Base-by-base conservation (phyloP, 441 rosid genomes). In the Populus trichocarpa region DNA sequence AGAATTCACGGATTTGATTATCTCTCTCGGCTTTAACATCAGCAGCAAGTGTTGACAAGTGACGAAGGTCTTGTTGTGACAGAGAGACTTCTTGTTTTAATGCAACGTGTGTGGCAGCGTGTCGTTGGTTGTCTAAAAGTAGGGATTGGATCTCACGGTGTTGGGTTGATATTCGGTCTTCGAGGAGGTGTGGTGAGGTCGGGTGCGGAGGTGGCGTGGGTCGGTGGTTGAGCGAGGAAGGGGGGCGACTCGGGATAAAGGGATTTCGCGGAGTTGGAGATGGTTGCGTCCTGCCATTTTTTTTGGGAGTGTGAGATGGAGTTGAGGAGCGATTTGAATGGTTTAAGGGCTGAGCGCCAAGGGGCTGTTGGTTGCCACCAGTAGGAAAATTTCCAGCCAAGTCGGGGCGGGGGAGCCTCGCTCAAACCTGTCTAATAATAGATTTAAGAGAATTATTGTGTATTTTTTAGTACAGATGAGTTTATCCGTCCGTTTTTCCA, bases 111-210 rank as follows among this genome's bases (percentile, higher is more conserved):
- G 88, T 73, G 36, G 89, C 84, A 2, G 89, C 88, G 11, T 93
- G 87, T 26, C 89, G 88, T 69, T 92, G 94, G 83, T 90, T 93
- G 40, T 92, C 89, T 28, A 63, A 78, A 42, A 91, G 86, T 72
- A 92, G 95, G 61, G 96, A 64, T 65, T 93, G 91, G 85, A 95
- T 89, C 81, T 95, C 91, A 20, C 83, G 88, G 66, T 86, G 90
- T 80, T 92, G 97, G 74, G 89, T 85, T 63, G 88, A 81, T 77
- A 90, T 84, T 75, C 89, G 89, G 74, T 92, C 98, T 83, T 93
- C 98, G 35, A 91, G 93, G 83, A 80, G 59, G 33, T 42, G 74
- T 42, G 36, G 59, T 73, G 74, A 63, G 67, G 25, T 8, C 72
- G 72, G 67, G 46, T 8, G 71, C 8, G 16, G 12, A 77, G 72